Percentiles rank a stretch among this genome's conserved stretches.
phyloP scores from a whole-genome alignment of 2,329 filamentous ascomycete species.

The Arthroderma sp. region DNA sequence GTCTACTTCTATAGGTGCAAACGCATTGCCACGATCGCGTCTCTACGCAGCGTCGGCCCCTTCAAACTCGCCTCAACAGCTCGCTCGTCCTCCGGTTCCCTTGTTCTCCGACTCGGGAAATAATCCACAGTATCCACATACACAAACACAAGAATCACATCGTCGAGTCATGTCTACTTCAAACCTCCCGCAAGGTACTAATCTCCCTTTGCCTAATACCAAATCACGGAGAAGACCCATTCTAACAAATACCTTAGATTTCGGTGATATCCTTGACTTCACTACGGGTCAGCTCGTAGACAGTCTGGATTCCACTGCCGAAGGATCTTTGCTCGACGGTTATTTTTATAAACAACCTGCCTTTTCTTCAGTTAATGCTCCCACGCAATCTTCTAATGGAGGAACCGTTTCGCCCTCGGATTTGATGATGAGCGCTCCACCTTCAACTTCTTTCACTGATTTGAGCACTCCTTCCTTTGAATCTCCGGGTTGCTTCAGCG shows the following conservation, averaged over 20 bases:
- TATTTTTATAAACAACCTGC: conserved; percentile 12
- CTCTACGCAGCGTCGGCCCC: conserved; percentile 27
- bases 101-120: conserved; percentile 21
- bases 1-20: conserved; percentile 22
- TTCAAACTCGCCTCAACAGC: conserved; percentile 21
- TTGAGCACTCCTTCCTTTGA: conserved; percentile 71
- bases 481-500: conserved; percentile 55
- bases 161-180: conserved; percentile 29
- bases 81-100: conserved; percentile 28
- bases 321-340: conserved; percentile 17
- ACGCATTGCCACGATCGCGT: conserved; percentile 16
- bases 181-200: conserved; percentile 23
- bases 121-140: conserved; percentile 18
- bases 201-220: background rate
- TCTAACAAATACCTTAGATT: conserved; percentile 10
- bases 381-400: conserved; percentile 21
- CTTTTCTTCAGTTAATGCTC: conserved; percentile 36
- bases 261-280: conserved; percentile 21
- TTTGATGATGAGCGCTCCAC: conserved; percentile 65
- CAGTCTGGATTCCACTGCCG: conserved; percentile 16
- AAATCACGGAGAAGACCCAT: background rate
- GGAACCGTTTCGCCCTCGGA: conserved; percentile 73
- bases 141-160: conserved; percentile 15
- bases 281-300: conserved; percentile 16
- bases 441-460: conserved; percentile 68